These are phyloP conservation scores for Starmerella bombicola DNA, from an alignment of 805 yeast genomes.

Conservation along the genomic window DNA sequence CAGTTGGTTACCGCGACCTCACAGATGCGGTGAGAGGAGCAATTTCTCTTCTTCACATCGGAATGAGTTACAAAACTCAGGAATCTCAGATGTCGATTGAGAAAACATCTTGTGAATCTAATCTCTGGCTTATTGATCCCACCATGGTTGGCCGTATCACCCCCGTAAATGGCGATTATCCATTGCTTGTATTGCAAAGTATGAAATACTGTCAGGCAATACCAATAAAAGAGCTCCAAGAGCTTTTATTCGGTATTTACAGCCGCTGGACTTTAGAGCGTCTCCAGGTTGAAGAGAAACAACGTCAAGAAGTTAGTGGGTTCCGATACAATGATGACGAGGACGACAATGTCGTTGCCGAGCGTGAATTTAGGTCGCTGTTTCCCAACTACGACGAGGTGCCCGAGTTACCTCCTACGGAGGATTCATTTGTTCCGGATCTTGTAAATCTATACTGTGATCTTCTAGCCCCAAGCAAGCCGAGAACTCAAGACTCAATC, in stretches of 20 bases:
- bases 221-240: slow-evolving; percentile 1
- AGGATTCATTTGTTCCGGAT: slow-evolving; percentile 9
- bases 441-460: slow-evolving; percentile 31
- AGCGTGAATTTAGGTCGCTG: slow-evolving; percentile 62
- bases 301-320: slow-evolving; percentile 46
- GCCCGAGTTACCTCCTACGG: neutral
- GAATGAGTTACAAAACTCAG: slow-evolving; percentile 2
- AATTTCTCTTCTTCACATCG: slow-evolving; percentile 5
- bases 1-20: slow-evolving; percentile 14
- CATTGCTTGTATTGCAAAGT: slow-evolving; percentile 24
- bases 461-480: neutral
- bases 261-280: slow-evolving; percentile 72
- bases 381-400: slow-evolving; percentile 62
- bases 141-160: neutral
- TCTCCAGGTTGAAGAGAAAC: slow-evolving; percentile 52
- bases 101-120: neutral
- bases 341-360: slow-evolving; percentile 39
- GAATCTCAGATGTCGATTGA: neutral
- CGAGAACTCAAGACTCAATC: neutral
- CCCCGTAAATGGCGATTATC: slow-evolving; percentile 1
- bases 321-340: slow-evolving; percentile 54
- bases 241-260: slow-evolving; percentile 47
- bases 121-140: slow-evolving; percentile 14
- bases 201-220: neutral
- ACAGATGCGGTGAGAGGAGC: slow-evolving; percentile 12